phyloP scores from a whole-genome alignment of 2,329 filamentous ascomycete genomes.

The Monosporascus sp. region DNA sequence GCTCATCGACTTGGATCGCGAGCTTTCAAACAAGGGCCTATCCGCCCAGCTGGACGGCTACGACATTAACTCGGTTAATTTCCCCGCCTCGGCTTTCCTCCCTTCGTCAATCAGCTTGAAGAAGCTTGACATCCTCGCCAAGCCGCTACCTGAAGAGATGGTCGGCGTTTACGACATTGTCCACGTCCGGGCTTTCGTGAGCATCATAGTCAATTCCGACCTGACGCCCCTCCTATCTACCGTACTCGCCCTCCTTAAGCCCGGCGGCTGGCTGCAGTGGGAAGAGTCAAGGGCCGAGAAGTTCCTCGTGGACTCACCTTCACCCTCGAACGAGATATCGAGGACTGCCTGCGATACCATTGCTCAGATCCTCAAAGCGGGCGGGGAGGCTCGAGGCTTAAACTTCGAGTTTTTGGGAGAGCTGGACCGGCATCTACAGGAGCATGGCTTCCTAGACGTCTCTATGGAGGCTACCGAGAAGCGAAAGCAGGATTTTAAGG shows the following conservation, averaged over 20 bases:
- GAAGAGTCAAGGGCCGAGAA: constrained; percentile 13
- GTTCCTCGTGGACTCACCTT: constrained; percentile 10
- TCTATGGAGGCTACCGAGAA: not conserved
- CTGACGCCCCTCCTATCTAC: constrained; percentile 8
- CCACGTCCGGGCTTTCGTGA: constrained; percentile 16
- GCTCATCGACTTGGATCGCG: constrained; percentile 11
- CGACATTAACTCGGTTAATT: constrained; percentile 17
- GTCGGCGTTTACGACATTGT: constrained; percentile 17
- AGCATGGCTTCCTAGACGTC: constrained; percentile 10
- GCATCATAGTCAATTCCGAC: constrained; percentile 9
- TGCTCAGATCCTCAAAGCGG: constrained; percentile 2
- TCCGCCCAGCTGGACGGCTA: constrained; percentile 14
- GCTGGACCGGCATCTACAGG: constrained; percentile 5
- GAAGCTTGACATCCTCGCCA: constrained; percentile 13
- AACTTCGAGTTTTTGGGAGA: constrained; percentile 4
- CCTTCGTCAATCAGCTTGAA: constrained; percentile 11
- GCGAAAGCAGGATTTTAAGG: constrained; percentile 15
- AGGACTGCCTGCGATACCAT: constrained; percentile 11
- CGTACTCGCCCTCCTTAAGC: constrained; percentile 14
- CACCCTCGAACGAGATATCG: constrained; percentile 1
- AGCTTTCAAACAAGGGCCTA: constrained; percentile 9
- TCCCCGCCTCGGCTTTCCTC: constrained; percentile 10
- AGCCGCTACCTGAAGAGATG: constrained; percentile 9
- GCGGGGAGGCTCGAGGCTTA: constrained; percentile 5
- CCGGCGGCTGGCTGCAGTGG: constrained; percentile 21